These are phyloP conservation scores for Alternaria gaisen DNA, from an alignment of 2,329 filamentous ascomycete genomes.

Conservation along the genomic window DNA sequence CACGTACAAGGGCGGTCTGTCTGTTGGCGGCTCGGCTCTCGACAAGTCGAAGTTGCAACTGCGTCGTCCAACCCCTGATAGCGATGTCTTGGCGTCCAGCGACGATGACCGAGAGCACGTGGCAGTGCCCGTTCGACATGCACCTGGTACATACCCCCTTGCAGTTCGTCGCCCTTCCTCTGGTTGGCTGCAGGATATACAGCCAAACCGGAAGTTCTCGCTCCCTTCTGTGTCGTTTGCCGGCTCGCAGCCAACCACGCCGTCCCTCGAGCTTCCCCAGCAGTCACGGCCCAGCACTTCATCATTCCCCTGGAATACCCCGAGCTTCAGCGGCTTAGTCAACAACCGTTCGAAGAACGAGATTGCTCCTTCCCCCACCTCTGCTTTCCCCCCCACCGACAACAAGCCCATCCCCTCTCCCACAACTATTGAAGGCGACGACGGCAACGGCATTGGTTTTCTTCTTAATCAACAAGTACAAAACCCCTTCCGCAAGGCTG, in stretches of 20 bases:
- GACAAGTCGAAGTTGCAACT: conserved; percentile 75
- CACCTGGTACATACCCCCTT: conserved; percentile 31
- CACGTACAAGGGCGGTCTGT: conserved; percentile 40
- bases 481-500: conserved; percentile 89
- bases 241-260: conserved; percentile 81
- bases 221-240: conserved; percentile 75
- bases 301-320: conserved; percentile 57
- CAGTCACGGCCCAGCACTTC: conserved; percentile 52
- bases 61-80: conserved; percentile 89
- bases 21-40: conserved; percentile 39
- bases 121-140: conserved; percentile 32
- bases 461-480: conserved; percentile 65
- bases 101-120: conserved; percentile 82
- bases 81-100: conserved; percentile 90
- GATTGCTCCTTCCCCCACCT: conserved; percentile 46
- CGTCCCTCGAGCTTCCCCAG: conserved; percentile 69
- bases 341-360: conserved; percentile 42
- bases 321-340: conserved; percentile 38
- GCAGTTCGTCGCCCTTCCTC: conserved; percentile 42
- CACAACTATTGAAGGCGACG: conserved; percentile 58
- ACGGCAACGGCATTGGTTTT: conserved; percentile 53
- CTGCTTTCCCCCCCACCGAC: conserved; percentile 34
- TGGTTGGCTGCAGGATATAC: conserved; percentile 84
- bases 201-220: conserved; percentile 73
- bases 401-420: conserved; percentile 39